Evolutionary conservation across 495 filamentous ascomycete species (phyloP), one percentile per base, ranked within the genome.

Genomic region (Poronia punctata): DNA sequence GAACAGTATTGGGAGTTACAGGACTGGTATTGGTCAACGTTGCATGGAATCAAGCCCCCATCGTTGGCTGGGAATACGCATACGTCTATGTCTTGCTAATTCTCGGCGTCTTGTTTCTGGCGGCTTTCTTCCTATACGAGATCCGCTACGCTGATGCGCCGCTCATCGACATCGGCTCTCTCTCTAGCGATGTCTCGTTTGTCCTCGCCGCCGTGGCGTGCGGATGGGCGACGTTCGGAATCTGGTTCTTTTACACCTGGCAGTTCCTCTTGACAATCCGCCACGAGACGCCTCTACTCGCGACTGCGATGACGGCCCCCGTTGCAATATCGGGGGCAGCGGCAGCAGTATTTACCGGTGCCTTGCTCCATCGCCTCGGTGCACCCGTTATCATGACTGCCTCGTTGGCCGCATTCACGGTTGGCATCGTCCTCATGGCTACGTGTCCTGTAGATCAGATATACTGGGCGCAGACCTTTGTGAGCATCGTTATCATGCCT

Each of bases 161-260:
- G 1, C 45, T 84, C 4, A 57, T 85, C 2, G 79, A 79, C 0
- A 57, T 69, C 30, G 57, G 61, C 5, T 64, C 64, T 3, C 62
- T 82, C 22, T 66, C 59, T 0, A 59, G 56, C 10, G 68, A 79
- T 23, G 56, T 74, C 3, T 66, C 61, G 4, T 76, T 74, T 51
- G 70, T 79, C 18, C 56, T 82, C 7, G 70, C 57, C 5, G 72
- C 71, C 38, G 63, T 79, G 14, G 68, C 71, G 1, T 64, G 56
- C 16, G 81, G 78, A 3, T 83, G 79, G 81, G 66, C 65, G 38
- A 68, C 62, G 42, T 82, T 82, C 39, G 78, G 78, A 11, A 78
- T 81, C 36, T 70, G 73, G 57, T 55, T 76, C 39, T 81, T 66
- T 53, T 83, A 83, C 51, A 56, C 62, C 21, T 77, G 62, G 41